Percentiles rank a stretch among this genome's conserved stretches.
Evolutionary conservation across 2,329 filamentous ascomycete genomes (phyloP).

Genomic region (Aureobasidium sp.): DNA sequence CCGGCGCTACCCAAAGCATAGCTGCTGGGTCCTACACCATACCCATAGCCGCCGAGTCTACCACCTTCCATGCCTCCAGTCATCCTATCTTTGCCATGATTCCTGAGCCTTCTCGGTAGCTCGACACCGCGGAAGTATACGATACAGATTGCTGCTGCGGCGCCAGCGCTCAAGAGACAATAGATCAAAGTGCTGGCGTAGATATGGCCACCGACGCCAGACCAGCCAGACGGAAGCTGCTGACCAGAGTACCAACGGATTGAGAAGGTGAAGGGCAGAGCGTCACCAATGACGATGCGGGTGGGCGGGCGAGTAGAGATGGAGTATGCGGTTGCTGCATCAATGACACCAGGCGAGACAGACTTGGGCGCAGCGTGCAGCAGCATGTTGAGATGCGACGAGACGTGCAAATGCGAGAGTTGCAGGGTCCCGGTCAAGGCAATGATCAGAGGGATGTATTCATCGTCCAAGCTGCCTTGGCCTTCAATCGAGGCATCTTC

Average conservation of each 20-base stretch:
- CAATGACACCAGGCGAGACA: conserved; percentile 62
- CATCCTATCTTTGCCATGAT: conserved; percentile 50
- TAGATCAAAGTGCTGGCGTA: conserved; percentile 45
- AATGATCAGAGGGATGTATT: conserved; percentile 77
- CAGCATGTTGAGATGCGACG: conserved; percentile 81
- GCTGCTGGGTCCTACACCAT: conserved; percentile 32
- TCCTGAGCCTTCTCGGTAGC: conserved; percentile 45
- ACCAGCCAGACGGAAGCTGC: conserved; percentile 54
- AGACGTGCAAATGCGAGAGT: conserved; percentile 81
- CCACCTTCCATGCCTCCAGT: conserved; percentile 32
- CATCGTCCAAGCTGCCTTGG: conserved; percentile 33
- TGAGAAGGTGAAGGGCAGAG: conserved; percentile 68
- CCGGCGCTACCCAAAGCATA: conserved; percentile 35
- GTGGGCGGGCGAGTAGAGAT: conserved; percentile 48
- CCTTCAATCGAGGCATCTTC: conserved; percentile 25
- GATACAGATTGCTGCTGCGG: conserved; percentile 45
- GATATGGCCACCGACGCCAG: conserved; percentile 45
- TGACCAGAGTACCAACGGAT: conserved; percentile 83
- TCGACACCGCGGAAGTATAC: conserved; percentile 50
- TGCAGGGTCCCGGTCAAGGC: conserved; percentile 86
- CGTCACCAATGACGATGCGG: conserved; percentile 79
- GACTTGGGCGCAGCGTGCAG: conserved; percentile 59
- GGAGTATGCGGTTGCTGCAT: conserved; percentile 81
- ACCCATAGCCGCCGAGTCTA: conserved; percentile 37
- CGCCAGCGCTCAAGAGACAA: conserved; percentile 41